Percentiles rank a stretch among this genome's conserved stretches.
These are phyloP conservation scores for Verticillium isaacii DNA, from an alignment of 2,329 filamentous ascomycete species.

Conservation along the genomic window DNA sequence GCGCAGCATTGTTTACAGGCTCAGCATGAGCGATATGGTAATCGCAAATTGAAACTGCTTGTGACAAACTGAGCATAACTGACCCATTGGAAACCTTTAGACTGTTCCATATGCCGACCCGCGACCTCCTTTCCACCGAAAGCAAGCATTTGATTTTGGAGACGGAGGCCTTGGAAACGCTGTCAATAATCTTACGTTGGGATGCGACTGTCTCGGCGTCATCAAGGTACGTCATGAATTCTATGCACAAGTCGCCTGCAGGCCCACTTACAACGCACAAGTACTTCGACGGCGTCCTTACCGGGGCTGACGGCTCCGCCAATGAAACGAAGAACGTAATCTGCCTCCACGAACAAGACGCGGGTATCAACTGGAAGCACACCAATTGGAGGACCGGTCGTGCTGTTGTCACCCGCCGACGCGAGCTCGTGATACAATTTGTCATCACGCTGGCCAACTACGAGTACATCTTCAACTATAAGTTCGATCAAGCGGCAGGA, in stretches of 20 bases:
- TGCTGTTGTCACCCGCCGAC: conserved; percentile 43
- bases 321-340: conserved; percentile 36
- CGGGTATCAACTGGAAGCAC: conserved; percentile 20
- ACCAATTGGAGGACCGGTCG: conserved; percentile 50
- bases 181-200: conserved; percentile 62
- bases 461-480: conserved; percentile 36
- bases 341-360: conserved; percentile 13
- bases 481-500: conserved; percentile 44
- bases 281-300: conserved; percentile 18
- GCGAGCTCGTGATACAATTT: conserved; percentile 50
- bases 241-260: rapidly evolving
- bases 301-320: conserved; percentile 19
- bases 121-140: conserved; percentile 31
- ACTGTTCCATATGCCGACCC: conserved; percentile 12
- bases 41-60: neutral
- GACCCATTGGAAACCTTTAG: neutral
- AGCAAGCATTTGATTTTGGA: conserved; percentile 66
- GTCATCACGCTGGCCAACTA: conserved; percentile 57
- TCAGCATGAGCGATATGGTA: conserved; percentile 54
- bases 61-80: neutral
- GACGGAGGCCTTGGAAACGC: conserved; percentile 60
- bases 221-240: conserved; percentile 30
- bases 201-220: conserved; percentile 64
- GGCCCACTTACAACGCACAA: neutral
- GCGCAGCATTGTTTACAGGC: conserved; percentile 50